Conservation (phyloP, 257 asterid genomes). For the Nicotiana obtusifolia region DNA sequence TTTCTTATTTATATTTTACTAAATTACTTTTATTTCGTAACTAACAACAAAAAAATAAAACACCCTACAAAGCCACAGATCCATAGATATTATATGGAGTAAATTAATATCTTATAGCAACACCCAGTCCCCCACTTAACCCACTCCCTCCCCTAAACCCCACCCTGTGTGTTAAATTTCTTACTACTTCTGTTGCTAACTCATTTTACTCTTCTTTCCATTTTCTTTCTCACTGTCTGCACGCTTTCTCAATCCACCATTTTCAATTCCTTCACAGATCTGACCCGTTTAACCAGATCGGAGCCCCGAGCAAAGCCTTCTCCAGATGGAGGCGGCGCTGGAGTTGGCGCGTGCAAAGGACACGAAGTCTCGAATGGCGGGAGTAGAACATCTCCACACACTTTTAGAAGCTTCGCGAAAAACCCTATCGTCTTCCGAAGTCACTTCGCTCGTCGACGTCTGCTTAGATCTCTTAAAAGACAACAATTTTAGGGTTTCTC, state of each 20-base stretch:
- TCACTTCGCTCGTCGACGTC: constrained; percentile 75
- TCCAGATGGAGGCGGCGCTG: constrained; percentile 88
- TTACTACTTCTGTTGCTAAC: background rate
- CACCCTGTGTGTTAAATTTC: too few relatives aligned
- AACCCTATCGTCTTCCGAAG: constrained; percentile 68
- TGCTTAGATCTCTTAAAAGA: constrained; percentile 95
- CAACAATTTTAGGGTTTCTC: constrained; percentile 87
- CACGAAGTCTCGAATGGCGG: constrained; percentile 98
- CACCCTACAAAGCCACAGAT: too few relatives aligned
- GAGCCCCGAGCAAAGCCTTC: constrained; percentile 23
- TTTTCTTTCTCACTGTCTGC: background rate
- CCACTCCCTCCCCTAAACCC: too few relatives aligned
- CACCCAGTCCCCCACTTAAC: too few relatives aligned
- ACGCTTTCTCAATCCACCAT: background rate
- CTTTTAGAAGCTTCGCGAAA: constrained; percentile 84
- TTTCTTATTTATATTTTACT: too few relatives aligned
- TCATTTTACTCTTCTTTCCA: background rate
- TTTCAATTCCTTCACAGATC: constrained; percentile 24
- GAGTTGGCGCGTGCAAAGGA: constrained; percentile 96
- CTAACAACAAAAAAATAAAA: too few relatives aligned
- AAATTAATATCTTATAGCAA: too few relatives aligned
- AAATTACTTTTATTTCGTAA: too few relatives aligned
- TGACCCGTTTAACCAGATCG: constrained; percentile 45
- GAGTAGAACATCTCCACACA: constrained; percentile 88
- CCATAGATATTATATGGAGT: too few relatives aligned